Evolutionary conservation across 305 asterid species (phyloP), one percentile per base, ranked within the genome.

Genomic region (Rubia balearica): DNA sequence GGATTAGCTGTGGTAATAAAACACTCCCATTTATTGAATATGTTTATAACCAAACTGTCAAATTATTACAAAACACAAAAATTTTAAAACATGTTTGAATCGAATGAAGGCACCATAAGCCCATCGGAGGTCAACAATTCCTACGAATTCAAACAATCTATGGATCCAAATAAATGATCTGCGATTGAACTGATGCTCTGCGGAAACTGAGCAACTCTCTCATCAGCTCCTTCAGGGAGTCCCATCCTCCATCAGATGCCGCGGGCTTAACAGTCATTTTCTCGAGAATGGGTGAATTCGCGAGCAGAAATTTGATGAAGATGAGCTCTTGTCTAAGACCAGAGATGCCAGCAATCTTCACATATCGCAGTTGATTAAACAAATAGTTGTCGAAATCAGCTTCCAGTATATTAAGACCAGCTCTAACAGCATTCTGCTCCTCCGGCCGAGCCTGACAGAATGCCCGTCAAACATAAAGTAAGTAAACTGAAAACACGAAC

Each of bases 181-280:
- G 96, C 0, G 99, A 96, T 68, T 76, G 76, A 41, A 80, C 73
- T 5, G 99, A 94, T 68, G 99, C 95, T 61, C 99, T 85, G 70
- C 96, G 72, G 76, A 88, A 86, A 43, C 95, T 91, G 65, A 94
- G 95, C 75, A 94, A 74, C 82, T 91, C 90, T 89, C 82, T 94
- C 71, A 94, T 87, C 74, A 94, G 73, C 78, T 91, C 90, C 87
- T 87, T 94, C 53, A 81, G 81, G 70, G 87, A 41, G 53, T 89
- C 98, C 98, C 95, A 87, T 27, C 90, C 90, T 46, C 85, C 85
- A 2, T 87, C 98, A 41, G 24, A 40, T 14, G 92, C 70, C 11
- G 81, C 83, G 2, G 99, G 96, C 83, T 85, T 88, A 30, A 91
- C 90, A 3, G 87, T 87, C 97, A 94, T 87, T 80, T 74, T 86